These are phyloP conservation scores for Thermoascus crustaceus DNA, from an alignment of 2,329 filamentous ascomycete genomes.

Conservation along the genomic window DNA sequence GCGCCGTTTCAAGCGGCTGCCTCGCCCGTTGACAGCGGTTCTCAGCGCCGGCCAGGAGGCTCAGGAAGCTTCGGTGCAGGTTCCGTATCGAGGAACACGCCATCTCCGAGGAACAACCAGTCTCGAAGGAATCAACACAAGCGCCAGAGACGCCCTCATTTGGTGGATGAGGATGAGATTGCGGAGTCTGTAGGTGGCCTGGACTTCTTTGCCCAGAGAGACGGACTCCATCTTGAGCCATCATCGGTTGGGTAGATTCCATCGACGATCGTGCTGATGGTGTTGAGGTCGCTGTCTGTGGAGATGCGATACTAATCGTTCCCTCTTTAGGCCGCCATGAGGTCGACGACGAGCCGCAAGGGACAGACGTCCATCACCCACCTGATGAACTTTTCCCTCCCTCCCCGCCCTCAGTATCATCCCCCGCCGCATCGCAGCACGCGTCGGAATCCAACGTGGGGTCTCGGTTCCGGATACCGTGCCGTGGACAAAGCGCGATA, in stretches of 20 bases:
- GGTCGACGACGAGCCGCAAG: slow-evolving; percentile 61
- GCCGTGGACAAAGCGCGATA: slow-evolving; percentile 84
- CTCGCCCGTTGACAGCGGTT: slow-evolving; percentile 24
- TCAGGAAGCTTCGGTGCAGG: slow-evolving; percentile 35
- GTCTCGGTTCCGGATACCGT: slow-evolving; percentile 80
- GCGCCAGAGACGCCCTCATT: slow-evolving; percentile 63
- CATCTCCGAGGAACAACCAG: slow-evolving; percentile 61
- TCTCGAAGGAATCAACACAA: slow-evolving; percentile 73
- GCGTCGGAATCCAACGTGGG: slow-evolving; percentile 70
- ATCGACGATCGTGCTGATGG: background rate
- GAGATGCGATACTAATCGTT: slow-evolving; percentile 9
- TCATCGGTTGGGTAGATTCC: too few relatives aligned
- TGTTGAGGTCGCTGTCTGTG: too few relatives aligned
- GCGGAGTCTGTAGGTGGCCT: slow-evolving; percentile 60
- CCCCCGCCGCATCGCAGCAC: slow-evolving; percentile 52
- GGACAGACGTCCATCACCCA: slow-evolving; percentile 97
- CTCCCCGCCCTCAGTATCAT: slow-evolving; percentile 57
- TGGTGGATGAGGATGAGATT: slow-evolving; percentile 78
- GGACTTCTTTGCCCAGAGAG: too few relatives aligned
- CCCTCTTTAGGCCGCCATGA: slow-evolving; percentile 49
- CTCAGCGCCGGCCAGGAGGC: slow-evolving; percentile 33
- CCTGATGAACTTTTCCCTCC: slow-evolving; percentile 81
- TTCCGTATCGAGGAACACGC: slow-evolving; percentile 27
- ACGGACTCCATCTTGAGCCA: too few relatives aligned
- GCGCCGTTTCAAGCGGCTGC: slow-evolving; percentile 24